A percentile compares a stretch with the other conserved stretches of the same genome.
Evolutionary conservation across 352 stramenopile species (phyloP).

Genomic region (Phytophthora cryptogea): DNA sequence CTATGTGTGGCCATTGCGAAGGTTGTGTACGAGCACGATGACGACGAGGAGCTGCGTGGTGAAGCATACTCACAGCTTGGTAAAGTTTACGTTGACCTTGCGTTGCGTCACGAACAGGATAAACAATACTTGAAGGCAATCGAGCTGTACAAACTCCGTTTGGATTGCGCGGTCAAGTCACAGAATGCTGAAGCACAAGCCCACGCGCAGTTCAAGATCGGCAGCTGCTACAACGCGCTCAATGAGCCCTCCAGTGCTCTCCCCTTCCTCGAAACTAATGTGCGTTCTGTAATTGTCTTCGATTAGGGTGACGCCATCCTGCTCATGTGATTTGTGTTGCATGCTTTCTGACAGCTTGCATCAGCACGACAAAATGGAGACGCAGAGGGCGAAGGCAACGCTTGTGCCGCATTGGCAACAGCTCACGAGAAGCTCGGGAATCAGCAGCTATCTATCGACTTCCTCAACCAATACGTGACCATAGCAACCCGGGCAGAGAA

Average conservation of each 20-base stretch:
- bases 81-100: constrained; percentile 78
- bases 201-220: constrained; percentile 78
- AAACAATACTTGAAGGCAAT: constrained; percentile 54
- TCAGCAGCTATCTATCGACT: constrained; percentile 85
- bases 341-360: constrained; percentile 42
- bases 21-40: constrained; percentile 68
- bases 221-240: constrained; percentile 74
- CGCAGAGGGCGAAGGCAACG: constrained; percentile 78
- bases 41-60: constrained; percentile 55
- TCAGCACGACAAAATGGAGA: constrained; percentile 59
- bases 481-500: constrained; percentile 87
- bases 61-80: constrained; percentile 72
- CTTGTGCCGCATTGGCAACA: constrained; percentile 87
- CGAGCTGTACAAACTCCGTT: constrained; percentile 73
- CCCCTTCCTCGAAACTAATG: constrained; percentile 84
- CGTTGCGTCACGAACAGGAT: constrained; percentile 45
- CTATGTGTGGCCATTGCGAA: constrained; percentile 76
- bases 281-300: constrained; percentile 19
- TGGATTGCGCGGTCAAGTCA: constrained; percentile 73
- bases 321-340: constrained; percentile 1
- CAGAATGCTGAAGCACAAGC: constrained; percentile 59
- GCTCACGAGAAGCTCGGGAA: constrained; percentile 85
- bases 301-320: background rate
- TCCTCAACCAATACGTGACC: constrained; percentile 84
- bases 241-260: constrained; percentile 67